Base-by-base conservation (phyloP, 2,329 filamentous ascomycete genomes). In the Curvularia spicifera region DNA sequence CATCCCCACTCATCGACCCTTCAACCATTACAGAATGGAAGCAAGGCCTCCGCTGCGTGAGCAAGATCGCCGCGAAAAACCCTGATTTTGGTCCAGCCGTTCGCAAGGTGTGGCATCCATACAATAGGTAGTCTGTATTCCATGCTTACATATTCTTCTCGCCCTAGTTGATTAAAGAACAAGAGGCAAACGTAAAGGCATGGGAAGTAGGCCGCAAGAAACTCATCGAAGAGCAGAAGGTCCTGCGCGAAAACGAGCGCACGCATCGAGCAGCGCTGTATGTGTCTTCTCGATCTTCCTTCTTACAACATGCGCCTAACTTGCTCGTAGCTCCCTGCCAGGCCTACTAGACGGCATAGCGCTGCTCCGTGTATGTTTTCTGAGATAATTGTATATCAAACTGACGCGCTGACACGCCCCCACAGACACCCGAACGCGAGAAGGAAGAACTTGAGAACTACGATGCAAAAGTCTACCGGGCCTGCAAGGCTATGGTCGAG, bases 391-490 rank as follows among this genome's bases (percentile, higher is more conserved):
- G 8, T 8, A 31, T 31, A 8, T 31, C 6, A 31, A 31, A 31
- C 35, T 18, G 15, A 7, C 7, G 33, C 4, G 47, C 60, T 64
- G 40, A 61, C 12, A 28, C 22, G n/a, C 13, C 15, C 6, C 6
- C 18, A 5, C 26, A 82, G 77, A 81, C 79, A 28, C 72, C 74
- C 7, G 76, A 83, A 60, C 80, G 83, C 47, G 77, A 86, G 46
- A 72, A 81, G 33, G 78, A 80, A 47, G 87, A 90, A 71, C 74
- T 90, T 7, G 71, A 77, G 29, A 78, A 78, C 20, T 89, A 87
- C 68, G 86, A 89, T 63, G 74, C 76, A 51, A 90, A 90, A 68
- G 84, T 90, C 15, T 84, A 89, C 65, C 81, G 78, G 53, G 87
- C 86, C 2, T 83, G 84, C 50, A 75, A 76, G 40, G 78, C 84